Evolutionary conservation across 306 rosid species (phyloP), one percentile per base, ranked within the genome.

Genomic region (Bauhinia variegata): DNA sequence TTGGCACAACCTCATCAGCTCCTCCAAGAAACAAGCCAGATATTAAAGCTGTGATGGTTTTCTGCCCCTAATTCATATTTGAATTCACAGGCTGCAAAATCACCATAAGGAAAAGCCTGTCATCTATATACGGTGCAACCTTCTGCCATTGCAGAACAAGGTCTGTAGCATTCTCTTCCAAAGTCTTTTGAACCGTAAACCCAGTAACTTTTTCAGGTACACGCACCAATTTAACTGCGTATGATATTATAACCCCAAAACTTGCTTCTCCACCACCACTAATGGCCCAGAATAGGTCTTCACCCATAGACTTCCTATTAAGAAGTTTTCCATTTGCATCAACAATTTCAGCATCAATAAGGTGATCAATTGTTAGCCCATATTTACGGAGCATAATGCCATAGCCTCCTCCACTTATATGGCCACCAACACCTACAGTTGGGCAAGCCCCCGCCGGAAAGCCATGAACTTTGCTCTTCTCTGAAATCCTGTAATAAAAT

Each of bases 381-480:
- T 75, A 62, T 63, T 84, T 87, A 37, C 96, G 84, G 16, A 92
- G 9, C 87, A 92, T 62, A 44, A 70, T 84, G 0, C 96, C 96
- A 33, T 92, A 92, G 6, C 98, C 98, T 48, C 96, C 96, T 5
- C 95, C 92, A 60, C 82, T 84, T 28, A 92, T 15, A 31, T 92
- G 96, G 7, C 98, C 96, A 5, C 98, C 98, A 7, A 81, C 84
- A 14, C 92, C 98, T 1, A 92, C 91, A 0, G 92, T 87, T 7
- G 85, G 86, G 12, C 96, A 85, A 13, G 85, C 54, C 33, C 98
- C 92, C 0, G 89, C 86, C 4, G 98, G 92, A 61, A 82, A 87
- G 36, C 84, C 96, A 10, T 70, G 92, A 9, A 79, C 70, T 55
- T 85, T 80, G 34, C 92, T 85, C 68, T 78, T 77, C 69, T 87